Evolutionary conservation across 2,329 filamentous ascomycete genomes (phyloP), one percentile per base, ranked within the genome.

Genomic region (Kalmusia sp.): DNA sequence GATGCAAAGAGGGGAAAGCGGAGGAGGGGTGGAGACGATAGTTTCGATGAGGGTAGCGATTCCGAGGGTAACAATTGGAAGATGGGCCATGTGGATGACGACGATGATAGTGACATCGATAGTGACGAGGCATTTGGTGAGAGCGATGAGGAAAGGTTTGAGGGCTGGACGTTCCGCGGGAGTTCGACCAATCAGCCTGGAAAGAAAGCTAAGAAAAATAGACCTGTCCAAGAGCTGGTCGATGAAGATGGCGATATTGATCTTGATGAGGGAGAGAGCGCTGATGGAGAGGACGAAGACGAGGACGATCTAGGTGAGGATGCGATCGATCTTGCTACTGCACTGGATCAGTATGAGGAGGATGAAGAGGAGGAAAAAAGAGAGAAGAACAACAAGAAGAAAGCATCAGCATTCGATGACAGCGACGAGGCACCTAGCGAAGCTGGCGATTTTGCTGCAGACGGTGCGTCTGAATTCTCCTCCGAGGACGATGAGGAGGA

Each of bases 21-120:
- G 38, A 55, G 58, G 24, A 59, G 59, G 21, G 53, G 27, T 17
- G 65, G 54, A 31, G 72, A 79, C 24, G 82, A 83, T 14, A 90
- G 93, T 50, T 63, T 62, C n/a, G 86, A 88, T 52, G 86, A 88
- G 58, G 91, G 90, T 8, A 93, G 88, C 62, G 93, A 96, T 68
- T 91, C 89, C 55, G 90, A 93, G 55, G 92, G 92, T 19, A 90
- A 96, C 65, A 87, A 90, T 67, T 96, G 92, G 92, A 87, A 83
- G 44, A 80, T 96, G 45, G 92, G 93, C 22, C 79, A 86, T 41
- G 85, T 88, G 19, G 84, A 83, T 43, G 84, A 83, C 38, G 86
- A 88, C 48, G 82, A 89, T 57, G 88, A 90, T 64, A 86, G 84
- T 49, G 86, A 89, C 57, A 78, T 91, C 51, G 87, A 90, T 69